Conservation (phyloP, 441 rosid species). For the Biscutella auriculata region DNA sequence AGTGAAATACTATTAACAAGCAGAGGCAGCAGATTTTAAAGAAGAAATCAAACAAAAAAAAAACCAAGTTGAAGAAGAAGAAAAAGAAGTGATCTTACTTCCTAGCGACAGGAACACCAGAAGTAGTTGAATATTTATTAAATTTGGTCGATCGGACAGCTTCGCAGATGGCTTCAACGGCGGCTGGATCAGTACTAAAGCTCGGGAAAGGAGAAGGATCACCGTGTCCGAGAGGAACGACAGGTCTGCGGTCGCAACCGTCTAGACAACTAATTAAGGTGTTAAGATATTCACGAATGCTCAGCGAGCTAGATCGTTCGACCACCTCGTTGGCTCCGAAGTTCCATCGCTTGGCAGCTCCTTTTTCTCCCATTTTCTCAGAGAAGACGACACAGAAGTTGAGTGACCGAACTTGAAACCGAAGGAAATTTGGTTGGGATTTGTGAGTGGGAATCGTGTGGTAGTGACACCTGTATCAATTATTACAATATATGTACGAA, state of each 20-base stretch:
- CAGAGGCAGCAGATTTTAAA: too few relatives aligned
- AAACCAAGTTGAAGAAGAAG: not conserved
- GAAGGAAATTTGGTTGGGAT: not conserved
- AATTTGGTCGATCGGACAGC: constrained; percentile 28
- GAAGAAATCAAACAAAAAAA: too few relatives aligned
- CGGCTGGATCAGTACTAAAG: constrained; percentile 26
- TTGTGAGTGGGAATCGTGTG: not conserved
- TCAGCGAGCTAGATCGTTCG: not conserved
- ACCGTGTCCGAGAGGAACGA: constrained; percentile 33
- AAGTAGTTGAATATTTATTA: constrained; percentile 27
- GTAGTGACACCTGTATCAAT: too few relatives aligned
- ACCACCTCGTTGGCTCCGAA: constrained; percentile 4
- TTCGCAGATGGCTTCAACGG: constrained; percentile 37
- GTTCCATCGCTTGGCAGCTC: constrained; percentile 11
- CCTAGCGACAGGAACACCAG: constrained; percentile 31
- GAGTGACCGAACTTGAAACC: not conserved
- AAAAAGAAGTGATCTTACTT: not conserved
- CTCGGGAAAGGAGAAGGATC: constrained; percentile 40
- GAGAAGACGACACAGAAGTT: not conserved
- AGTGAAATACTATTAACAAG: too few relatives aligned
- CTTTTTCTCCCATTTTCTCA: not conserved
- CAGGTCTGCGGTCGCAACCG: not conserved
- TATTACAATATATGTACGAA: too few relatives aligned
- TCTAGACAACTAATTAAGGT: not conserved
- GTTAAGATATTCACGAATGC: constrained; percentile 8